Base-by-base conservation (phyloP, 257 asterid genomes). In the Solanum pennellii region DNA sequence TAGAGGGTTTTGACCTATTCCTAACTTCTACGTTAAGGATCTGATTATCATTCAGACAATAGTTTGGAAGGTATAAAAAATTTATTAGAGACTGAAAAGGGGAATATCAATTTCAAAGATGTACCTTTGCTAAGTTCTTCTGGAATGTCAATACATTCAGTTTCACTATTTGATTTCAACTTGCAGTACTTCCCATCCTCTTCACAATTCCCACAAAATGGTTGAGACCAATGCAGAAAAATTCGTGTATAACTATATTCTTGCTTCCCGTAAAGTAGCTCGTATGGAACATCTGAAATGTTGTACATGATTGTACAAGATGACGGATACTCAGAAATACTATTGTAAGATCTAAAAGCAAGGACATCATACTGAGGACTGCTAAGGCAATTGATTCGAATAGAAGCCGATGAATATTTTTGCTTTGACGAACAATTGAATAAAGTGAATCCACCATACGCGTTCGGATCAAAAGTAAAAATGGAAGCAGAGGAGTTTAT, bases 201-300 rank as follows among this genome's bases (percentile, higher is more conserved):
- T 89, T 95, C 98, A 60, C 98, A 95, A n/a, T 49, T 73, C 66
- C 93, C 18, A 82, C 90, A 66, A 97, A 94, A 72, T 41, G 98
- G 95, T 29, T 88, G 56, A 42, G 90, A 60, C 98, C 98, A 95
- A 83, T 59, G 89, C 85, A 95, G 86, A 71, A 66, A 49, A 2
- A 88, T 65, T 11, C 3, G 66, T 7, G 88, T 89, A 13, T 8
- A 45, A 15, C 84, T 42, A 80, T 47, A 87, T 47, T 69, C 68
- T 4, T 45, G 47, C 27, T 20, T 60, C 86, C 90, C 92, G 7
- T 90, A 88, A 12, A 93, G 52, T 41, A 49, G 31, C 69, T 82
- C 92, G 16, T 27, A 11, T 2, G 94, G 87, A 85, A 92, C 86
- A 87, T 76, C 82, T 39, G 98, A 94, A 62, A 95, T 75, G 44